Percentiles rank a stretch among this genome's conserved stretches.
phyloP scores from a whole-genome alignment of 2,329 filamentous ascomycete genomes.

The Leptosphaerulina australis region DNA sequence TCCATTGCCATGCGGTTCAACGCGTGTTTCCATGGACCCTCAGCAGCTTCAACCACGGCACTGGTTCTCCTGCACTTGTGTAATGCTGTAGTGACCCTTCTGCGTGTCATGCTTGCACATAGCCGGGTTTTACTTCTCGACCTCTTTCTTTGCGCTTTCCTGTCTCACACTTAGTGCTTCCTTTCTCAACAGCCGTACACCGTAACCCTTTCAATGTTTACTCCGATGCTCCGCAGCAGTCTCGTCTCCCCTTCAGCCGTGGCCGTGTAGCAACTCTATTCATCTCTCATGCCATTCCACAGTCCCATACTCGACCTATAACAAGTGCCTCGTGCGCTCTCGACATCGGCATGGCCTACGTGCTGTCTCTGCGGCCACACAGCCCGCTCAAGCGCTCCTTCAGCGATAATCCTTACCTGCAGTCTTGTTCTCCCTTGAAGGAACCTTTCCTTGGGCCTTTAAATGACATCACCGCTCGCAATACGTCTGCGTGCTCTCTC shows the following conservation, averaged over 20 bases:
- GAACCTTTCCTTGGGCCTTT: conserved; percentile 34
- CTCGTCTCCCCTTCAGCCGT: conserved; percentile 39
- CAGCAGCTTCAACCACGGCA: conserved; percentile 20
- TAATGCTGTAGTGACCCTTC: conserved; percentile 28
- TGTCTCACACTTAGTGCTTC: conserved; percentile 20
- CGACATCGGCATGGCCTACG: conserved; percentile 45
- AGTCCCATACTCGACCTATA: conserved; percentile 28
- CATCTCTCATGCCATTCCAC: conserved; percentile 45
- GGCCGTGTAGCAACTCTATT: conserved; percentile 44
- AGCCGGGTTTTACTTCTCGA: conserved; percentile 12
- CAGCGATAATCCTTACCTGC: conserved; percentile 49
- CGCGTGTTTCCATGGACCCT: conserved; percentile 13
- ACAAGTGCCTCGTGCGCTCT: conserved; percentile 27
- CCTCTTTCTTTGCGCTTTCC: conserved; percentile 32
- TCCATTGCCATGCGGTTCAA: conserved; percentile 9
- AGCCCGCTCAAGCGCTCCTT: conserved; percentile 52
- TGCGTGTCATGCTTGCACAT: conserved; percentile 13
- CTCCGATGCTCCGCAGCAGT: conserved; percentile 20
- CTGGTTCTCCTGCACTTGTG: conserved; percentile 23
- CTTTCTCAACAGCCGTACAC: conserved; percentile 16
- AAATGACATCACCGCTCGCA: conserved; percentile 37
- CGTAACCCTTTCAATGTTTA: conserved; percentile 19
- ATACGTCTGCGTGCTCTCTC: conserved; percentile 46
- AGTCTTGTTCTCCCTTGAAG: conserved; percentile 42
- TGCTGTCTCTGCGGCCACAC: conserved; percentile 48